phyloP scores from a whole-genome alignment of 495 filamentous ascomycete genomes.

The Penicillium roqueforti region DNA sequence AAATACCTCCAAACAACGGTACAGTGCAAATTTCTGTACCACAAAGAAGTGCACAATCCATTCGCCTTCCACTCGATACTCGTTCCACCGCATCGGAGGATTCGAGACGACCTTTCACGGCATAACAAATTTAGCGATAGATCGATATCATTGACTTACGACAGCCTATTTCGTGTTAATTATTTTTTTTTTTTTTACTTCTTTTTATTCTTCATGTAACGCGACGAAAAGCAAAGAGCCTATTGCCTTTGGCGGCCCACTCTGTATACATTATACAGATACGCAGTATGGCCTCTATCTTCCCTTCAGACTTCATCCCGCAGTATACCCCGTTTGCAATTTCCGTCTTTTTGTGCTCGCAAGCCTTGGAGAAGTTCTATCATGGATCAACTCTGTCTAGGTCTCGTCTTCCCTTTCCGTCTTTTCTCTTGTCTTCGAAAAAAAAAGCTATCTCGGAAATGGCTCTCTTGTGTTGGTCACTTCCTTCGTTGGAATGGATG shows the following conservation, averaged over 20 bases:
- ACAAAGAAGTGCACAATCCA: not conserved
- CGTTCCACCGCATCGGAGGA: slow-evolving; percentile 3
- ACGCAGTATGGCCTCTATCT: not conserved
- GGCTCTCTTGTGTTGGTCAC: not conserved
- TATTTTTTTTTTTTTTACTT: slow-evolving; percentile 9
- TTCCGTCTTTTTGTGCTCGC: not conserved
- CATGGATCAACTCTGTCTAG: not conserved
- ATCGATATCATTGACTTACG: slow-evolving; percentile 27
- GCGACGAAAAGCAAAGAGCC: slow-evolving; percentile 14
- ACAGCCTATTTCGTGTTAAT: slow-evolving; percentile 14
- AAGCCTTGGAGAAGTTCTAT: not conserved
- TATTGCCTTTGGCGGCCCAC: not conserved
- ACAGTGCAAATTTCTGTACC: slow-evolving; percentile 24
- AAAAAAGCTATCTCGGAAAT: not conserved
- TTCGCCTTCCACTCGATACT: slow-evolving; percentile 13
- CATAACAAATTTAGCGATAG: slow-evolving; percentile 30
- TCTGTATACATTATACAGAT: not conserved
- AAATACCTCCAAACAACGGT: slow-evolving; percentile 22
- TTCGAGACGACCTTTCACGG: slow-evolving; percentile 28
- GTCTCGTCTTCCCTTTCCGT: not conserved
- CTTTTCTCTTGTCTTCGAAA: not conserved
- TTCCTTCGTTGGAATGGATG: not conserved
- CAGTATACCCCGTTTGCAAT: slow-evolving; percentile 27
- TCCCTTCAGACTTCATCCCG: slow-evolving; percentile 8
- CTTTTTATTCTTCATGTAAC: slow-evolving; percentile 10